Evolutionary conservation across 108 stramenopile genomes (phyloP), one percentile per base, ranked within the genome.

Genomic region (Aurantiochytrium sp.): DNA sequence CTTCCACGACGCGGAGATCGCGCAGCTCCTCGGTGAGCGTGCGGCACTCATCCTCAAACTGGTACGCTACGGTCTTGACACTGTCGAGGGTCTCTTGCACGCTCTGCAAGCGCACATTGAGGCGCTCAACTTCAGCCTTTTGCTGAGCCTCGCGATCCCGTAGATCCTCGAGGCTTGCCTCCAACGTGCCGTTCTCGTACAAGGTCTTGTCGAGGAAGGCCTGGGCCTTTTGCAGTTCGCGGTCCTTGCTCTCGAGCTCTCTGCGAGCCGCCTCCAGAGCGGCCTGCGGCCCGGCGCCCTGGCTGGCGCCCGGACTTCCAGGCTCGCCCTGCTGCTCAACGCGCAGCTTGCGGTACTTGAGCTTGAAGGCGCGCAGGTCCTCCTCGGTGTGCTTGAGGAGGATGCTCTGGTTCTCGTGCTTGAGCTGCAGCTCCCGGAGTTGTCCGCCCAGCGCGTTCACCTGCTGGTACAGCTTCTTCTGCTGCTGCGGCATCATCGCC

Each of bases 371-470:
- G 6, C 45, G 39, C 45, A 81, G 73, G 19, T 81, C 73, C 12
- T 81, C 73, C 73, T 81, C 73, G 10, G 73, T 81, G 19, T 81
- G 42, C 24, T 81, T 81, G 24, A 48, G 73, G 21, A 81, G 45
- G 12, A 81, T 24, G 73, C 73, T 48, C 32, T 81, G 73, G 30
- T 48, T 81, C 19, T 81, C 73, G 24, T 48, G 30, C 45, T 81
- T 81, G 39, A 81, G 73, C 39, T 81, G 73, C 45, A 81, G 73
- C 73, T 81, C 73, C 0, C 73, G 73, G 10, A 42, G 36, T 24
- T 81, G 73, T n/a, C 73, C 45, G 2, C 39, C 21, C 12, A 48
- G 42, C 45, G 73, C 45, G 3, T 81, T 81, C 2, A 81, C 3
- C 2, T 41, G 15, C 19, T 48, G 73, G 30, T 81, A 81, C 45